Base-by-base conservation (phyloP, 2,329 filamentous ascomycete species). In the Penicillium digitatum region DNA sequence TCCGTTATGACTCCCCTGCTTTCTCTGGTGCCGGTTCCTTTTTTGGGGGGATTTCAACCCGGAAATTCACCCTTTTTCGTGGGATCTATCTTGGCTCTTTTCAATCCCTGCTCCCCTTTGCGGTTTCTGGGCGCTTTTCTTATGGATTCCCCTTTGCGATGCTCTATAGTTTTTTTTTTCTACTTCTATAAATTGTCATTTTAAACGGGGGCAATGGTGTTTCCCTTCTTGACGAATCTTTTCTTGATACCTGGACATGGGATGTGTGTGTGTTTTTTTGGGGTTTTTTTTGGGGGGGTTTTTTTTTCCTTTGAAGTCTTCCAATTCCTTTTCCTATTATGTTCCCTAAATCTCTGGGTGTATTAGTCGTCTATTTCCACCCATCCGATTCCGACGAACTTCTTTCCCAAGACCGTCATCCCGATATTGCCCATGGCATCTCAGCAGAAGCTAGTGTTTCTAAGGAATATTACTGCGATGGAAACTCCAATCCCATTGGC, bases 1-100 rank as follows among this genome's bases (percentile, higher is more conserved):
- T 57, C 63, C 61, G 61, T 65, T 46, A 65, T 61, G 63, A 65
- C 54, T 59, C 54, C 8, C 24, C 8, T 50, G 55, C 51, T 56
- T 31, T 52, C 34, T 52, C 44, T 39, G 51, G 52, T 56, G 54
- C 26, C 52, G 43, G 47, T 34, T n/a, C 44, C 47, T 34, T 22
- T 52, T 16, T 26, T 27, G 32, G n/a, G n/a, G n/a, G n/a, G 11
- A 40, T 48, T 48, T n/a, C 48, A 34, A 20, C 37, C 47, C 54
- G 39, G 46, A 38, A 26, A 40, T 50, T 60, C 50, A 54, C 58
- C 4, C n/a, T 26, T n/a, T 29, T 40, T 32, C 37, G 14, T 54
- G 32, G 58, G 39, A 59, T 54, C 53, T 57, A 46, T 35, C 31
- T 44, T 29, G 42, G 18, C 27, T 48, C 40, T 48, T 38, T 54